Base-by-base conservation (phyloP, 768 basidiomycete species). In the Hypsizygus marmoreus region DNA sequence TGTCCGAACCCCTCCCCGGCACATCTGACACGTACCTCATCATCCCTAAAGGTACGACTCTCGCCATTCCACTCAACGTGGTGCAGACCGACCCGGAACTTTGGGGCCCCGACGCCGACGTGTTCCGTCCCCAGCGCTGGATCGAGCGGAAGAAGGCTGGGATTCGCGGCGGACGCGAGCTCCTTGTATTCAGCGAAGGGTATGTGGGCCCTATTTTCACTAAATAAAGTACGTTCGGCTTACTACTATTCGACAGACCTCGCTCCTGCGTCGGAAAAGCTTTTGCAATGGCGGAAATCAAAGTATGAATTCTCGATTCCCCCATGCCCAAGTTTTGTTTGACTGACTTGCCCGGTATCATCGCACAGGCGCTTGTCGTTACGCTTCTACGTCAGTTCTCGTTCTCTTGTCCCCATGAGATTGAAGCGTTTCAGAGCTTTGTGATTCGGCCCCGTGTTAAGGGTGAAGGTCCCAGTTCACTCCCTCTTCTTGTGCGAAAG, bases 91-190 rank as follows among this genome's bases (percentile, higher is more conserved):
- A 84, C 42, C 59, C 66, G 40, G 60, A 64, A 5, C 59, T 75
- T 6, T 88, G 86, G 86, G 86, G 86, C 4, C 55, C 70, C 5
- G 81, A 86, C 56, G 74, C 81, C 2, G 62, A 74, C 17, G 48
- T 67, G 11, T 88, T 84, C 58, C 68, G 77, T 17, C 84, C 85
- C 3, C 73, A 76, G 43, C 77, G 86, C 16, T 88, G 86, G 86
- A 60, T 84, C 9, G 70, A 74, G 39, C 65, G 64, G 45, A 69
- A 64, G 54, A 55, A 50, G 49, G 47, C 51, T 19, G 57, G 56
- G 23, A 43, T 59, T 13, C 60, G 63, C 28, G 65, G 63, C 35
- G 66, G 63, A 10, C 74, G 69, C 34, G 74, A 76, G 32, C 65
- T 83, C 32, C 69, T 83, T 45, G 76, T 80, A 4, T 84, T 83